Evolutionary conservation across 108 stramenopile genomes (phyloP), one percentile per base, ranked within the genome.

Genomic region (Cyclotella sp.): DNA sequence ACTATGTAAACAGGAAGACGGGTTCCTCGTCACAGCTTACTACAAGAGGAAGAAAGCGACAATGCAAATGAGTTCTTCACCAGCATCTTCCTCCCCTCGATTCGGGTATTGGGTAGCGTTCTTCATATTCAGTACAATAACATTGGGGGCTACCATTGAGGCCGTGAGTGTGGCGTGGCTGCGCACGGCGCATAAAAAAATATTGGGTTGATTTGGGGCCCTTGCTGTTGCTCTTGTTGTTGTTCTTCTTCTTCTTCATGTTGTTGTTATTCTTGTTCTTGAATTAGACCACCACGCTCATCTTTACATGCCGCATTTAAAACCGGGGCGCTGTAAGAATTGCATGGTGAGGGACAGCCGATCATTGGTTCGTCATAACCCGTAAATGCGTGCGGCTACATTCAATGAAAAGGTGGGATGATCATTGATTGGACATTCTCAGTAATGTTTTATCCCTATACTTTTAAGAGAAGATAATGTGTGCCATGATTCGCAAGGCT

Each of bases 91-190:
- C 21, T 87, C 89, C 30, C 87, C 91, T 19, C 85, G 93, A 6
- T 94, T 94, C 66, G 82, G 78, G 18, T 79, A 84, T 15, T 94
- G 93, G 93, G 81, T 85, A 5, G 81, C 89, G 13, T 89, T 92
- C 72, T 72, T 91, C 47, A 61, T 89, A 15, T 89, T 91, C 63
- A 77, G 83, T 47, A 81, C 81, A 18, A 85, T 95, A 15, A 84
- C 85, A 14, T 68, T 95, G 79, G 82, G 83, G 19, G 77, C 89
- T 40, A 60, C 86, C 16, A 77, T 90, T 54, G 85, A 87, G 69
- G 84, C 79, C 76, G 90, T 91, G 66, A 61, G 90, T 81, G 26
- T 27, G n/a, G 18, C 16, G 10, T 14, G 0, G 52, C 7, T 45
- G 54, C 26, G n/a, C n/a, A n/a, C n/a, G n/a, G n/a, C n/a, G n/a